Evolutionary conservation across 2,329 filamentous ascomycete genomes (phyloP), one percentile per base, ranked within the genome.

Genomic region (Phaeosphaeria sp.): DNA sequence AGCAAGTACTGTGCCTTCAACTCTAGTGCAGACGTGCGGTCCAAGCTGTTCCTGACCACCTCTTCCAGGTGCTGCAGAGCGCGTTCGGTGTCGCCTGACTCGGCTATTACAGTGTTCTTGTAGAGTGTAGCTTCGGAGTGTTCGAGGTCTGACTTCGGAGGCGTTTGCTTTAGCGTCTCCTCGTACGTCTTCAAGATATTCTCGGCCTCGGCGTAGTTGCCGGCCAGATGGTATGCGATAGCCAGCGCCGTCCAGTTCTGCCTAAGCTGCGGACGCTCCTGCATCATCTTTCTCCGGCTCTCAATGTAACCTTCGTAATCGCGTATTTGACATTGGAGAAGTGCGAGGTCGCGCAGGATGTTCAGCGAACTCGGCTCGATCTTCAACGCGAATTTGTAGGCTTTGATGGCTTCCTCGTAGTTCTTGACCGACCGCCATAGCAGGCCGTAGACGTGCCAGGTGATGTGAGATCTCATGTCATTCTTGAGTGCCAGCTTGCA

Each of bases 381-480:
- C 75, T 88, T 89, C 68, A 99, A 82, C 17, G 95, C 95, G 78
- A 96, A 97, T 77, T 96, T 96, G 84, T 99, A 99, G 57, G 95
- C 96, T 84, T 98, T 98, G 82, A 97, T 97, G 10, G 96, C 94
- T 81, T 98, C 95, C 78, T 98, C 95, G 71, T 96, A 98, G 80
- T 99, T 98, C 85, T 98, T 98, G 74, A 91, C 90, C 49, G 92
- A 90, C 51, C 94, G 89, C 80, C 96, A 98, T 50, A 99, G 85
- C 67, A 99, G 81, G 30, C 96, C 95, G 77, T 98, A 99, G 60
- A 99, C 95, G 79, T 99, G 96, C 95, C 95, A 99, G 84, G 93
- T 98, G 72, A 99, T 93, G 80, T 98, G 94, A 72, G 93, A 97
- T 82, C 96, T 97, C 93, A 99, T 98, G 77, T 98, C 93, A 72